Evolutionary conservation across 768 basidiomycete species (phyloP).

Genomic region (Dioszegia aurantiaca): DNA sequence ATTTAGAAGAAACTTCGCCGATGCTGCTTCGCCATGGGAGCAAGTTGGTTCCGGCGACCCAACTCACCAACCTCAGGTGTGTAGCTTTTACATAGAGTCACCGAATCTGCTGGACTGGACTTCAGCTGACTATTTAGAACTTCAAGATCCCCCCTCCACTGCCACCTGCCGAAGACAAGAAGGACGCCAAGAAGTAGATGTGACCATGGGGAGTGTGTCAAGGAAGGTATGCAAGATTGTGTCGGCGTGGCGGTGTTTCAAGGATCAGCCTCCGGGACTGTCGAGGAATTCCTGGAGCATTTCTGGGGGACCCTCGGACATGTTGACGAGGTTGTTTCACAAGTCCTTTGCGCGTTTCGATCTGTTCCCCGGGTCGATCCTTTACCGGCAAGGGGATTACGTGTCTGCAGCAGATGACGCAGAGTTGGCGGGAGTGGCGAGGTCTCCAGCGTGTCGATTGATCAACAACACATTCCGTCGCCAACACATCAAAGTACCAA

Average conservation of each 20-base stretch:
- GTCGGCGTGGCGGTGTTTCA: not conserved
- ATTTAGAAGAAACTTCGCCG: conserved; percentile 82
- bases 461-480: too few species aligned
- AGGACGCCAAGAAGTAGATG: conserved; percentile 59
- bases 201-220: too few species aligned
- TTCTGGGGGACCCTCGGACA: too few species aligned
- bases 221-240: not conserved
- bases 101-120: not conserved
- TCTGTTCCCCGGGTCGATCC: not conserved
- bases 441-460: too few species aligned
- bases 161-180: conserved; percentile 61
- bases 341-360: not conserved
- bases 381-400: too few species aligned
- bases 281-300: too few species aligned
- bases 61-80: conserved; percentile 34
- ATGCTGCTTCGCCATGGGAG: conserved; percentile 84
- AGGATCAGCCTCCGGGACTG: too few species aligned
- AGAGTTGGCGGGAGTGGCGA: too few species aligned
- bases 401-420: too few species aligned
- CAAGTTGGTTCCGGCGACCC: conserved; percentile 69
- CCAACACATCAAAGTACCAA: too few species aligned
- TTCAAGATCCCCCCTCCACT: conserved; percentile 58
- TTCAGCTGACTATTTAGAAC: conserved; percentile 23
- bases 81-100: not conserved
- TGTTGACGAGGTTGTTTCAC: too few species aligned